Conservation (phyloP, 176 grass and related monocot species). For the Pharus latifolius region DNA sequence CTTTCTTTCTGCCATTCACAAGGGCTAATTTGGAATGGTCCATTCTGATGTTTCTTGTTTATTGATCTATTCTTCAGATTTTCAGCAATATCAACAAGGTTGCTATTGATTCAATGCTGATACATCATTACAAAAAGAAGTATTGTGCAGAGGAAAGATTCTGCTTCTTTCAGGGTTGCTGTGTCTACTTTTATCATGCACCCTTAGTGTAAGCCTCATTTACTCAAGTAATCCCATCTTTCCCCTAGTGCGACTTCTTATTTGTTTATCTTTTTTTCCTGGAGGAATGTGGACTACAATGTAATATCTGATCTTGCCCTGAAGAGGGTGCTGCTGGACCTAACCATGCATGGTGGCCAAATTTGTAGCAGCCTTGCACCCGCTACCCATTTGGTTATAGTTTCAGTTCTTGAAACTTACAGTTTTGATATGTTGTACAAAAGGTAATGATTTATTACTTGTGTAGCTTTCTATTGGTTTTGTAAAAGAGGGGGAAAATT, state of each 20-base stretch:
- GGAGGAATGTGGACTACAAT: conserved; percentile 69
- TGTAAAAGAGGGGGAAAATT: background rate
- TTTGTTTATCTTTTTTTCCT: conserved; percentile 18
- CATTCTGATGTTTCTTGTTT: conserved; percentile 25
- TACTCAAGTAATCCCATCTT: conserved; percentile 27
- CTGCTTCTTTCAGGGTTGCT: conserved; percentile 80
- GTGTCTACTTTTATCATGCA: conserved; percentile 47
- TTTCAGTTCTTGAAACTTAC: conserved; percentile 48
- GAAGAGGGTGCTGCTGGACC: conserved; percentile 61
- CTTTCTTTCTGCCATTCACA: background rate
- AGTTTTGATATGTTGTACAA: conserved; percentile 86
- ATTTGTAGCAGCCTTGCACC: conserved; percentile 49
- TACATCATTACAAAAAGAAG: conserved; percentile 65
- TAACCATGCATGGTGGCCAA: conserved; percentile 90
- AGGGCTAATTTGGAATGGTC: background rate
- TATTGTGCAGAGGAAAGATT: conserved; percentile 58
- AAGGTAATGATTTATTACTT: conserved; percentile 42
- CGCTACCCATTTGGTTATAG: conserved; percentile 76
- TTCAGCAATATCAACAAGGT: conserved; percentile 57
- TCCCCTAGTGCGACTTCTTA: conserved; percentile 18
- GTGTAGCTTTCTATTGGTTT: conserved; percentile 1
- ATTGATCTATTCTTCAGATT: conserved; percentile 38
- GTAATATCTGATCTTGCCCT: conserved; percentile 70
- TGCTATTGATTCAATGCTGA: conserved; percentile 25
- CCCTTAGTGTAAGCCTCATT: conserved; percentile 52